These are phyloP conservation scores for Phytophthora brassicae DNA, from an alignment of 352 stramenopile species.

Conservation along the genomic window DNA sequence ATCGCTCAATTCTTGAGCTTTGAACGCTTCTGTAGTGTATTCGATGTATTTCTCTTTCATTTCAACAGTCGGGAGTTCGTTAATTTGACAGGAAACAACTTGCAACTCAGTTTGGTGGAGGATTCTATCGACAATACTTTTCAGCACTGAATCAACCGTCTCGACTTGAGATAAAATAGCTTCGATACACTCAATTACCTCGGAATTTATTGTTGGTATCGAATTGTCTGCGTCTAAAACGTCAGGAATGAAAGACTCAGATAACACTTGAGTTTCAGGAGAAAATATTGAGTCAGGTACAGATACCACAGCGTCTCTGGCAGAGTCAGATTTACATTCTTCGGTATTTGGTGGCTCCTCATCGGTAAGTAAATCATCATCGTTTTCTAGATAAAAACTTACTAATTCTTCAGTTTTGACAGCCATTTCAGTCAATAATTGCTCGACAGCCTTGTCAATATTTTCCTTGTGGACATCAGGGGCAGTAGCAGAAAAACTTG, in stretches of 20 bases:
- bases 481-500: too few relatives aligned
- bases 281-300: too few relatives aligned
- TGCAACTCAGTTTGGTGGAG: not conserved
- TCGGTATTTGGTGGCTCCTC: not conserved
- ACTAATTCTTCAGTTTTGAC: not conserved
- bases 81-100: not conserved
- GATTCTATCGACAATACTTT: slow-evolving; percentile 6
- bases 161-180: too few relatives aligned
- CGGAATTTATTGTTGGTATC: too few relatives aligned
- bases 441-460: not conserved
- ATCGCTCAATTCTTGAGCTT: not conserved
- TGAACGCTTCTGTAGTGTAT: not conserved
- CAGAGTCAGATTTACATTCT: not conserved
- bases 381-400: not conserved
- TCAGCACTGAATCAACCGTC: not conserved
- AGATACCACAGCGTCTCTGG: too few relatives aligned
- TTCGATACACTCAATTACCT: too few relatives aligned
- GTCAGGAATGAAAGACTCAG: too few relatives aligned
- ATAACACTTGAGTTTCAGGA: too few relatives aligned
- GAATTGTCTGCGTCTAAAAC: too few relatives aligned
- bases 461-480: too few relatives aligned
- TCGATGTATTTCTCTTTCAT: not conserved
- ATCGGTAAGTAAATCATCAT: not conserved
- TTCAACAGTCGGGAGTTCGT: not conserved
- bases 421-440: slow-evolving; percentile 4